A percentile compares a stretch with the other conserved stretches of the same genome.
These are phyloP conservation scores for Candida sanyaensis DNA, from an alignment of 1,139 yeast species.

Conservation along the genomic window DNA sequence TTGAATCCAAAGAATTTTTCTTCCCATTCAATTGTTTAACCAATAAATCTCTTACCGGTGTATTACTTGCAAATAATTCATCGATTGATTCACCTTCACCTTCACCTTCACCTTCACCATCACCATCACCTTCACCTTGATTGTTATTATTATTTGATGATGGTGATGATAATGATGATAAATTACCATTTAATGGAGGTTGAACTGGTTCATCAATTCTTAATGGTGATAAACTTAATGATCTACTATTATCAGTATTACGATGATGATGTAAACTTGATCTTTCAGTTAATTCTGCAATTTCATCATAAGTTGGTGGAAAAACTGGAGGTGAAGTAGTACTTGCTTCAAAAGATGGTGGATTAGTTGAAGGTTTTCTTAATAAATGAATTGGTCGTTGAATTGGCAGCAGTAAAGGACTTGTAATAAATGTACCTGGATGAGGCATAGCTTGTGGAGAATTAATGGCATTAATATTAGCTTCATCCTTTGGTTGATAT, in stretches of 20 bases:
- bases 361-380: slow-evolving; percentile 40
- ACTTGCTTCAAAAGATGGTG: slow-evolving; percentile 41
- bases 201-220: slow-evolving; percentile 14
- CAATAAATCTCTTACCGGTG: slow-evolving; percentile 24
- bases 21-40: slow-evolving; percentile 17
- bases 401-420: slow-evolving; percentile 41
- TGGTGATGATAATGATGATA: background rate
- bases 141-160: background rate
- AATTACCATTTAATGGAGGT: background rate
- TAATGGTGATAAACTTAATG: slow-evolving; percentile 16
- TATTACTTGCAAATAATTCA: slow-evolving; percentile 8
- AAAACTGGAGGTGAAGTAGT: slow-evolving; percentile 29
- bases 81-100: background rate
- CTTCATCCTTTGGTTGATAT: slow-evolving; percentile 52
- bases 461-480: slow-evolving; percentile 32
- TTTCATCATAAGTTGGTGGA: slow-evolving; percentile 42
- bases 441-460: slow-evolving; percentile 64
- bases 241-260: slow-evolving; percentile 12
- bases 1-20: background rate
- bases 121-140: background rate
- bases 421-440: slow-evolving; percentile 27
- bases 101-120: background rate
- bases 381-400: slow-evolving; percentile 38
- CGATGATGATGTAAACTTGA: slow-evolving; percentile 7
- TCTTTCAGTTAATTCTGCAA: slow-evolving; percentile 11